Percentiles rank a stretch among this genome's conserved stretches.
Evolutionary conservation across 2,329 filamentous ascomycete species (phyloP).

Genomic region (Daldinia sp.): DNA sequence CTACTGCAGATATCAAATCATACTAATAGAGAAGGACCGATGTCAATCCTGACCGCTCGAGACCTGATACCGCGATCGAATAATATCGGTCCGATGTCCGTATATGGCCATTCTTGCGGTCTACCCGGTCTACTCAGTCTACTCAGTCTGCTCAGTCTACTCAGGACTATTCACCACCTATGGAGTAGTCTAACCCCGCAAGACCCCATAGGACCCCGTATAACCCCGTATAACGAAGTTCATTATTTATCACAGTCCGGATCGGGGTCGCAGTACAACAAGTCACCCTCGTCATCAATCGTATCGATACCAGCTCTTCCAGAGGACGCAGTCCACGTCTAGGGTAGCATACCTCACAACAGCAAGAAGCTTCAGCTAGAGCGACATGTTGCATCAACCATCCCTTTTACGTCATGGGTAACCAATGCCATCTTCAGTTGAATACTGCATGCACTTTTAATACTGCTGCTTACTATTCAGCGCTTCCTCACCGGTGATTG

Average conservation of each 20-base stretch:
- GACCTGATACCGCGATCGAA: constrained; percentile 14
- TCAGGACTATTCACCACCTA: neutral
- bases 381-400: neutral
- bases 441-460: neutral
- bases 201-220: neutral
- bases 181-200: neutral
- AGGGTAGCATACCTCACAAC: neutral
- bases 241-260: neutral
- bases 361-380: neutral
- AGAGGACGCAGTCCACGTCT: neutral
- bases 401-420: constrained; percentile 12
- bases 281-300: constrained; percentile 10
- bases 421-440: neutral
- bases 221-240: neutral
- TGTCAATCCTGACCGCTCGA: constrained; percentile 1
- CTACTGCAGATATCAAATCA: neutral
- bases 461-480: constrained; percentile 25
- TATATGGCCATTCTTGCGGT: neutral
- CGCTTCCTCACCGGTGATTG: neutral
- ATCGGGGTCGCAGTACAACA: neutral
- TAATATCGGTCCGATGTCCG: constrained; percentile 25
- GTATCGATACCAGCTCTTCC: neutral
- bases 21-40: neutral
- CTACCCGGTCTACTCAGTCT: neutral
- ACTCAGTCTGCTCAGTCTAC: no score